Conservation (phyloP, 1,139 yeast genomes). For the Casaregolazyma suthepensis region DNA sequence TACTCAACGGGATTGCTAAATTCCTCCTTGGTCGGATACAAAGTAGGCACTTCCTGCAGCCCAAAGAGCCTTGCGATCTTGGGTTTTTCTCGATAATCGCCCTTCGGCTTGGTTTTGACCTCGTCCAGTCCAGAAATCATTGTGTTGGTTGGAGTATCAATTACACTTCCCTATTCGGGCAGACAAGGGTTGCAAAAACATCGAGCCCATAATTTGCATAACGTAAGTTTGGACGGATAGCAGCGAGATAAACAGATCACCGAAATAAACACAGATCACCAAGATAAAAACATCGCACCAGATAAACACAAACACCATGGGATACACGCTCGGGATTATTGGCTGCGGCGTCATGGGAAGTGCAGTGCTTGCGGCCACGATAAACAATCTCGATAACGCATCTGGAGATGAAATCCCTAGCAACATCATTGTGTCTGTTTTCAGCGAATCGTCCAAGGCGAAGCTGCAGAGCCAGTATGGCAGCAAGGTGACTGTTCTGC, state of each 20-base stretch:
- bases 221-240: background rate
- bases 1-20: constrained; percentile 43
- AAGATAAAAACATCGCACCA: no score
- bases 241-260: background rate
- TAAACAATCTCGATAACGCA: constrained; percentile 27
- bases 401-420: constrained; percentile 54
- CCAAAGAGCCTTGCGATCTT: constrained; percentile 25
- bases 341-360: constrained; percentile 98
- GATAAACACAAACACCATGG: no score
- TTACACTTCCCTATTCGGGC: background rate
- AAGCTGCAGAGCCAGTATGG: constrained; percentile 43
- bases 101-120: constrained; percentile 18
- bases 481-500: constrained; percentile 48
- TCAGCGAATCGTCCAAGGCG: constrained; percentile 45
- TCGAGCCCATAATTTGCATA: background rate
- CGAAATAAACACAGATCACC: no score
- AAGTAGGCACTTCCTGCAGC: constrained; percentile 42
- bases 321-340: constrained; percentile 67
- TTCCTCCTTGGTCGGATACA: constrained; percentile 41
- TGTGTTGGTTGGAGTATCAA: background rate
- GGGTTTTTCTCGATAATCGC: constrained; percentile 15
- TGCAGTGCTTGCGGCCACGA: constrained; percentile 83
- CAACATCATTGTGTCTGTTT: constrained; percentile 55
- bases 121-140: constrained; percentile 12
- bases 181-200: background rate